phyloP scores from a whole-genome alignment of 2,329 filamentous ascomycete genomes.

The Microsporum ferrugineum region DNA sequence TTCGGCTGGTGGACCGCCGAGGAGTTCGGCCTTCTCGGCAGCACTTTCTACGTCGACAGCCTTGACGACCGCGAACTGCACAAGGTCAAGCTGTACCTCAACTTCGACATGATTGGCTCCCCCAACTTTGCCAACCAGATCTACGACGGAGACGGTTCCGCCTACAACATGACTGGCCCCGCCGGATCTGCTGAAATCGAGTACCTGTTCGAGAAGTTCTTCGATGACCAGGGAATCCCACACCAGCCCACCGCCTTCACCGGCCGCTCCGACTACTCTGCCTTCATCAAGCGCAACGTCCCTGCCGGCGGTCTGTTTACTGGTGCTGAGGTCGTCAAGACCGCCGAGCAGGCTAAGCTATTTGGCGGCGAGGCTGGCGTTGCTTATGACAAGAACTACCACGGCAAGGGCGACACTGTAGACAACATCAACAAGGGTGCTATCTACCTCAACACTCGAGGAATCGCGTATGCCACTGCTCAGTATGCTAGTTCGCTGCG shows the following conservation, averaged over 20 bases:
- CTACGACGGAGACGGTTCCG: slow-evolving; percentile 47
- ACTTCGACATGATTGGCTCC: slow-evolving; percentile 60
- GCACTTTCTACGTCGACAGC: slow-evolving; percentile 44
- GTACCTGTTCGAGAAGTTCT: slow-evolving; percentile 57
- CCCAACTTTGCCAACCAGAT: slow-evolving; percentile 48
- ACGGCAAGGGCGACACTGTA: slow-evolving; percentile 42
- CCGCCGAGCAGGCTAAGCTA: slow-evolving; percentile 48
- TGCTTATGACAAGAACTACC: slow-evolving; percentile 48
- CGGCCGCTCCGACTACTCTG: slow-evolving; percentile 68
- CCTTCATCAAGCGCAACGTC: slow-evolving; percentile 62
- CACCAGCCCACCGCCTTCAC: slow-evolving; percentile 65
- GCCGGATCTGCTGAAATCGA: slow-evolving; percentile 58
- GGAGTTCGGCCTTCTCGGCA: slow-evolving; percentile 52
- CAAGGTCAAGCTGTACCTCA: slow-evolving; percentile 56
- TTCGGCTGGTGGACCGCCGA: slow-evolving; percentile 57
- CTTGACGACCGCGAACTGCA: slow-evolving; percentile 40
- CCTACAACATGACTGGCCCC: slow-evolving; percentile 45
- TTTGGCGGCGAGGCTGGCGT: slow-evolving; percentile 60
- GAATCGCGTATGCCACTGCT: slow-evolving; percentile 39
- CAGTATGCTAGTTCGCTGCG: slow-evolving; percentile 48
- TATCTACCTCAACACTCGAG: slow-evolving; percentile 45
- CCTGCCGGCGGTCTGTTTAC: slow-evolving; percentile 66
- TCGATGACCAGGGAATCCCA: slow-evolving; percentile 49
- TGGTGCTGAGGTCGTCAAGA: slow-evolving; percentile 67
- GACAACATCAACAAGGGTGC: slow-evolving; percentile 44